Base-by-base conservation (phyloP, 2,329 filamentous ascomycete genomes). In the Coniochaeta sp. region DNA sequence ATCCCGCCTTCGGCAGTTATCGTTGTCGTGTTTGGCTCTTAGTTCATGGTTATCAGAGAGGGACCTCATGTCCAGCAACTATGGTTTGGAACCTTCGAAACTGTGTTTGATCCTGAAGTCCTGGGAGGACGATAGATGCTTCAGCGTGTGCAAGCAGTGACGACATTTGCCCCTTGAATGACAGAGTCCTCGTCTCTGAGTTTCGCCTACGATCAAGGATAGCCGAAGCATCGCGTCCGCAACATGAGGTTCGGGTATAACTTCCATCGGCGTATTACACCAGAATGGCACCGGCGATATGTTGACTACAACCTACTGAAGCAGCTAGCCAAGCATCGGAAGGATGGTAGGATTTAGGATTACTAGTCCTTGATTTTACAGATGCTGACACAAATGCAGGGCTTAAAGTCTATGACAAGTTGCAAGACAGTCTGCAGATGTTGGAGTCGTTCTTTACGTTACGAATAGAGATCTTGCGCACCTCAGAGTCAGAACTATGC, bases 201-300 rank as follows among this genome's bases (percentile, higher is more conserved):
- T 5, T 6, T 12, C 16, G 19, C 19, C 19, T 4, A 47, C 11
- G 16, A 26, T 36, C 43, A 26, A 47, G 22, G 22, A 14, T 12
- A 5, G 11, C 7, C 11, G 8, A 12, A 24, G 4, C 44, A 26
- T 52, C 12, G 4, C 47, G 9, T 5, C 22, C 24, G 24, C 6
- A 52, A 24, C 26, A 72, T 72, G 71, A 67, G 64, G 52, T 72
- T 73, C 57, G 68, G 68, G 7, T 62, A 66, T n/a, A 59, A 70
- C 36, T 67, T 68, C 8, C 65, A 70, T 56, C 61, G 33, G 9
- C 59, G 64, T 52, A 63, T 66, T 24, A 59, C 70, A 5, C 65
- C 69, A 4, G 67, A 70, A 59, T 73, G 69, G 70, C 61, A 62
- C 3, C 36, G 63, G 12, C 57, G 62, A 22, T 72, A 72, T 60